phyloP scores from a whole-genome alignment of 176 grass and related monocot species.

The Oryza brachyantha region DNA sequence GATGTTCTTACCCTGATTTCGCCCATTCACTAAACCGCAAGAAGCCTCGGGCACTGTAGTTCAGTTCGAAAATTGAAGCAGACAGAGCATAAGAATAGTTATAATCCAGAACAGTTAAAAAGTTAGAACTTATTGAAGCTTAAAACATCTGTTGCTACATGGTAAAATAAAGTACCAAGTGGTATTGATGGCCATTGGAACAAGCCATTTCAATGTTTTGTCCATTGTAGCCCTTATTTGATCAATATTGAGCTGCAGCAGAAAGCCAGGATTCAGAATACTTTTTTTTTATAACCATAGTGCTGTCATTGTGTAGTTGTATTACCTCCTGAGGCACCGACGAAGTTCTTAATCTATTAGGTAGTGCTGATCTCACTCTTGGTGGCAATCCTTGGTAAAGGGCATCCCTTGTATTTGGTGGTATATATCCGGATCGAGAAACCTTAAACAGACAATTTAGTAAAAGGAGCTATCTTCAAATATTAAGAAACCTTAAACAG shows the following conservation, averaged over 20 bases:
- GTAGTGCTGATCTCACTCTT: constrained; percentile 58
- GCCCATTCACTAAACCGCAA: constrained; percentile 79
- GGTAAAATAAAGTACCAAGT: constrained; percentile 33
- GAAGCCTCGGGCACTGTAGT: constrained; percentile 54
- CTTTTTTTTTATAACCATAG: neutral
- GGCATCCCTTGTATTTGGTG: constrained; percentile 66
- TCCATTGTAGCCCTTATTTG: constrained; percentile 68
- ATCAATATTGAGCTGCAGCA: constrained; percentile 57
- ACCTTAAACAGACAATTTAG: constrained; percentile 45
- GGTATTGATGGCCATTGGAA: constrained; percentile 82
- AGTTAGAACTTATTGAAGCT: neutral
- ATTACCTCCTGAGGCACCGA: constrained; percentile 63
- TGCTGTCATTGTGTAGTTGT: neutral
- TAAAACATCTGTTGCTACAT: neutral
- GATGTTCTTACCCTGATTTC: constrained; percentile 56
- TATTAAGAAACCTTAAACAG: constrained; percentile 58
- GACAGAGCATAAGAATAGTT: neutral
- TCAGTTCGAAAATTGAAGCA: neutral
- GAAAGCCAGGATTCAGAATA: constrained; percentile 36
- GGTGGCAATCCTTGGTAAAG: constrained; percentile 88
- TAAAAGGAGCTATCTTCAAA: neutral
- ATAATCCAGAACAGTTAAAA: neutral
- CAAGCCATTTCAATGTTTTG: constrained; percentile 81
- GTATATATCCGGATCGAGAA: constrained; percentile 73
- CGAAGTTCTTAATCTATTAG: constrained; percentile 57